Conservation (phyloP, 768 basidiomycete species). For the Tulasnella sp. region DNA sequence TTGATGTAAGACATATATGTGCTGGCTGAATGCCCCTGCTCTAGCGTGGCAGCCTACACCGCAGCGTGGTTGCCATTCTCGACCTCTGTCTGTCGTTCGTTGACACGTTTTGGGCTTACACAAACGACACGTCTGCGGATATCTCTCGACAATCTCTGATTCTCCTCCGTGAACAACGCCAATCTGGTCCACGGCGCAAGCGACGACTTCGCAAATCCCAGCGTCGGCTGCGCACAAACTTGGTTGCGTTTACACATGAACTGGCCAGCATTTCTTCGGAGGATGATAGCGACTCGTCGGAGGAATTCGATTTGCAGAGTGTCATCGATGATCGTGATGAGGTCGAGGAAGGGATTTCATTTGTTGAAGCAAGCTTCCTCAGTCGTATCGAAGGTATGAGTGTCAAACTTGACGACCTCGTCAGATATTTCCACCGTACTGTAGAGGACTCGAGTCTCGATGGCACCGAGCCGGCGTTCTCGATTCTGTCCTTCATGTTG, state of each 20-base stretch:
- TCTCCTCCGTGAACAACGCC: neutral
- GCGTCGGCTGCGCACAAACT: neutral
- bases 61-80: conserved; percentile 53
- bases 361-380: neutral
- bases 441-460: conserved; percentile 10
- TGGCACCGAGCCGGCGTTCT: neutral
- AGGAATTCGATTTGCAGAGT: conserved; percentile 4
- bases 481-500: conserved; percentile 8
- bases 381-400: conserved; percentile 9
- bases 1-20: conserved; percentile 23
- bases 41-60: conserved; percentile 48
- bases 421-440: neutral
- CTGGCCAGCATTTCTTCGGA: neutral
- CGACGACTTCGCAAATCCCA: conserved; percentile 5
- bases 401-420: conserved; percentile 13
- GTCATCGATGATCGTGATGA: neutral
- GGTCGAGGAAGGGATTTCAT: neutral
- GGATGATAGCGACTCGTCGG: neutral
- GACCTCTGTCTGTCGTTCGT: conserved; percentile 65
- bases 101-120: conserved; percentile 43
- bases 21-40: neutral
- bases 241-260: neutral
- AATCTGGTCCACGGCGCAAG: neutral
- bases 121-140: conserved; percentile 51
- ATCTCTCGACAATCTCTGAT: conserved; percentile 37